phyloP scores from a whole-genome alignment of 208 protist genomes.

The Trypanosomatidae sp. region DNA sequence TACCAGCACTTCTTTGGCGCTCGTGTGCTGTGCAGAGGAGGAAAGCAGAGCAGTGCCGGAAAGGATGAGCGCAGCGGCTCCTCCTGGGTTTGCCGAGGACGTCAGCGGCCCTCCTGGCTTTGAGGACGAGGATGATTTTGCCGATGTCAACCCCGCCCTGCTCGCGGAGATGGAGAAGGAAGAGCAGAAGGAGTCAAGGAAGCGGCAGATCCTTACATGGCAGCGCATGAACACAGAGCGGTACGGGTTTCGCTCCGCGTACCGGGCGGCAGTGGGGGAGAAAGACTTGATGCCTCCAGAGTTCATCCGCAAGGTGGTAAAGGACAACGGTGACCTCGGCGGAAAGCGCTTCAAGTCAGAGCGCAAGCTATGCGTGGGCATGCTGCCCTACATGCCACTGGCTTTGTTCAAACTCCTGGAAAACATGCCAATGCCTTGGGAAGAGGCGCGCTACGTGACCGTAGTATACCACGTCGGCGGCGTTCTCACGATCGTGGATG shows the following conservation, averaged over 20 bases:
- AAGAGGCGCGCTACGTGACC: constrained; percentile 96
- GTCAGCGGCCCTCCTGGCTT: constrained; percentile 26
- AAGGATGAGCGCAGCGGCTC: constrained; percentile 4
- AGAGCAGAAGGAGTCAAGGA: constrained; percentile 34
- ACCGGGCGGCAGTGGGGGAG: constrained; percentile 57
- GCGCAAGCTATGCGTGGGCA: constrained; percentile 99
- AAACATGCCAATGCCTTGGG: constrained; percentile 99
- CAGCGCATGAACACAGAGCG: constrained; percentile 60
- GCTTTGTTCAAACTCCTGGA: constrained; percentile 99
- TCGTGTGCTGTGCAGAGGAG: neutral
- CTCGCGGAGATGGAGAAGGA: constrained; percentile 44
- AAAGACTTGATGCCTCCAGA: constrained; percentile 96
- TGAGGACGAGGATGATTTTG: constrained; percentile 26
- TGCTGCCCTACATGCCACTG: constrained; percentile 99
- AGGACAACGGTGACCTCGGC: constrained; percentile 99
- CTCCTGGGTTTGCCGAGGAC: constrained; percentile 23
- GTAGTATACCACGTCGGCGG: constrained; percentile 99
- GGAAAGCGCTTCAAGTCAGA: constrained; percentile 98
- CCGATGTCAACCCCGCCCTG: constrained; percentile 21
- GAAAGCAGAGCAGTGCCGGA: neutral
- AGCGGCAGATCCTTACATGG: constrained; percentile 62
- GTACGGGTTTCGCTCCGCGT: constrained; percentile 76
- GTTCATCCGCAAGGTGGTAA: constrained; percentile 99
- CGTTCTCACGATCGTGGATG: constrained; percentile 99
- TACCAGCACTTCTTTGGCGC: neutral